Base-by-base conservation (phyloP, 1,139 yeast species). In the Suhomyces kunorum region DNA sequence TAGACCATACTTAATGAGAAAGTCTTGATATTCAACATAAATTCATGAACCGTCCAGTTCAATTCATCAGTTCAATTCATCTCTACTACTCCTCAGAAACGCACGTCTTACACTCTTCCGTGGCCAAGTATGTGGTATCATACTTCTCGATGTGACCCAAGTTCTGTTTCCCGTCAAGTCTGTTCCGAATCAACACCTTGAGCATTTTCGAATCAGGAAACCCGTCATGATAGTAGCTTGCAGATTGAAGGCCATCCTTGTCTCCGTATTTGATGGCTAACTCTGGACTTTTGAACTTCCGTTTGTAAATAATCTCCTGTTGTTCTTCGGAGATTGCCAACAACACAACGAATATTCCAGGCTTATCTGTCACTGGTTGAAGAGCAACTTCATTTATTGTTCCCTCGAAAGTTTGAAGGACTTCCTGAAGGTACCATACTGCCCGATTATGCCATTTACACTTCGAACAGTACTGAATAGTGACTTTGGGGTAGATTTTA, bases 371-470 rank as follows among this genome's bases (percentile, higher is more conserved):
- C n/a, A 63, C 54, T 3, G 78, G 77, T 38, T 64, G 68, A 17
- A 72, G 53, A 5, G 74, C 56, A 5, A 72, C 56, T 28, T 71
- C 76, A 13, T 61, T 50, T n/a, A 70, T 56, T 5, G 49, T 46
- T 6, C 64, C 68, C 29, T 66, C 66, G 47, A 72, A 72, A 0
- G 78, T 72, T 53, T 69, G 74, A 4, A 72, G 52, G 1, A 72
- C 50, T 46, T 72, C 78, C 44, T 68, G 75, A 24, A 68, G 43
- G 44, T 72, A 72, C 78, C 78, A 72, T 2, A 71, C 58, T 4
- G 76, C 78, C 8, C 78, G 54, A 45, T 69, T 66, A 39, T 71
- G 76, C 78, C 78, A 72, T 49, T 72, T 72, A 52, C 78, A 72
- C 46, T 63, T 63, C 41, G 68, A 61, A 40, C 78, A 72, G 50